Conservation (phyloP, 2,329 filamentous ascomycete genomes). For the Dothiorella sarmentorum region DNA sequence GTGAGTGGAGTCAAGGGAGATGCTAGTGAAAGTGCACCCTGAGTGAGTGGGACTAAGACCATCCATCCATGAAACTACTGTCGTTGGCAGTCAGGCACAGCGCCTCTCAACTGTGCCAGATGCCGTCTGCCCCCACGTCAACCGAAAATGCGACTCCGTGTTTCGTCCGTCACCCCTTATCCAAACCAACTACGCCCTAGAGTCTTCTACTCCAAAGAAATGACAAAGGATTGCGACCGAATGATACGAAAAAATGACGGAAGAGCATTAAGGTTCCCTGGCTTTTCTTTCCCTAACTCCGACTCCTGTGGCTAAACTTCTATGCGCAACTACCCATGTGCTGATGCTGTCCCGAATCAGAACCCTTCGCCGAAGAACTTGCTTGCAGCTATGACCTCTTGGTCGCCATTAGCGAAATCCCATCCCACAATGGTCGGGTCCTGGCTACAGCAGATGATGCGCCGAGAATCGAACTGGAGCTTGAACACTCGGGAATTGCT, state of each 20-base stretch:
- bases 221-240: not conserved
- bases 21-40: conserved; percentile 4
- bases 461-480: conserved; percentile 87
- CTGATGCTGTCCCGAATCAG: conserved; percentile 9
- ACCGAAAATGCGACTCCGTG: conserved; percentile 4
- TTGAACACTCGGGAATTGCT: conserved; percentile 77
- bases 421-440: conserved; percentile 90
- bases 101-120: not conserved
- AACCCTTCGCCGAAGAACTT: conserved; percentile 65
- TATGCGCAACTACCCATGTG: not conserved
- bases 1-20: too few species aligned
- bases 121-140: not conserved
- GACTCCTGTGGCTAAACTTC: not conserved
- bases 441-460: conserved; percentile 93
- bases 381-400: conserved; percentile 72
- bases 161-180: conserved; percentile 7
- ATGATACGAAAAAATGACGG: not conserved
- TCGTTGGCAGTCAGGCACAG: not conserved
- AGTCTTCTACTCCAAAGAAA: not conserved
- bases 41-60: not conserved
- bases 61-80: conserved; percentile 2
- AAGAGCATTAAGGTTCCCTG: not conserved
- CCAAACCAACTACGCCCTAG: not conserved
- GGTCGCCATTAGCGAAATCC: conserved; percentile 91
- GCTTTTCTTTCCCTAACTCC: not conserved